Evolutionary conservation across 768 basidiomycete genomes (phyloP).

Genomic region (Amanita muscaria): DNA sequence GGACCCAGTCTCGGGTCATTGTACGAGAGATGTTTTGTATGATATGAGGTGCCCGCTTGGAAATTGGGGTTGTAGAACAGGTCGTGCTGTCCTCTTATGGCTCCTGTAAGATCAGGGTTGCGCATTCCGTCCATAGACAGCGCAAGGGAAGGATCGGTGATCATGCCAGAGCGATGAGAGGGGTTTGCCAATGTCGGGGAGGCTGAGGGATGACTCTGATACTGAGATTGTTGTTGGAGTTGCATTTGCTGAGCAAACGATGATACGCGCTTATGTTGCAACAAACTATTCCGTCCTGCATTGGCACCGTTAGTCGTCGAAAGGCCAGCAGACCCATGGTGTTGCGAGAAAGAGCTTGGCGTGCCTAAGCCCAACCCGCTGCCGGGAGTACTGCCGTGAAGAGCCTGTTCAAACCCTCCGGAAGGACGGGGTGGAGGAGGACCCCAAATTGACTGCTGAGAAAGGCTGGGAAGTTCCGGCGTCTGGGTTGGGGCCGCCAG

Average conservation of each 20-base stretch:
- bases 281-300: not conserved
- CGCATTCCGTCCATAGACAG: conserved; percentile 1
- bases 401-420: conserved; percentile 21
- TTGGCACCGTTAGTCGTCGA: conserved; percentile 4
- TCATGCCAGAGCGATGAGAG: not conserved
- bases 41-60: not conserved
- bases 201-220: conserved; percentile 1
- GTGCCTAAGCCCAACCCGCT: not conserved
- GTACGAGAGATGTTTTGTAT: conserved; percentile 6
- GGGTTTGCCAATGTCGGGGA: not conserved
- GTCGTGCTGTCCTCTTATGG: not conserved
- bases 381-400: conserved; percentile 15
- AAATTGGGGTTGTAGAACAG: conserved; percentile 1
- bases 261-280: not conserved
- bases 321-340: conserved; percentile 10
- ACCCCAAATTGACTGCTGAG: conserved; percentile 30
- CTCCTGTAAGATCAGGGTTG: not conserved
- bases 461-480: conserved; percentile 17
- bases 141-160: not conserved
- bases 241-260: conserved; percentile 1
- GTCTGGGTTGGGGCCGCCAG: conserved; percentile 20
- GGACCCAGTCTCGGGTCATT: conserved; percentile 4
- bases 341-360: conserved; percentile 6
- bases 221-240: conserved; percentile 2
- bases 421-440: conserved; percentile 20